These are phyloP conservation scores for Xylariaceae sp. DNA, from an alignment of 2,329 filamentous ascomycete genomes.

Conservation along the genomic window DNA sequence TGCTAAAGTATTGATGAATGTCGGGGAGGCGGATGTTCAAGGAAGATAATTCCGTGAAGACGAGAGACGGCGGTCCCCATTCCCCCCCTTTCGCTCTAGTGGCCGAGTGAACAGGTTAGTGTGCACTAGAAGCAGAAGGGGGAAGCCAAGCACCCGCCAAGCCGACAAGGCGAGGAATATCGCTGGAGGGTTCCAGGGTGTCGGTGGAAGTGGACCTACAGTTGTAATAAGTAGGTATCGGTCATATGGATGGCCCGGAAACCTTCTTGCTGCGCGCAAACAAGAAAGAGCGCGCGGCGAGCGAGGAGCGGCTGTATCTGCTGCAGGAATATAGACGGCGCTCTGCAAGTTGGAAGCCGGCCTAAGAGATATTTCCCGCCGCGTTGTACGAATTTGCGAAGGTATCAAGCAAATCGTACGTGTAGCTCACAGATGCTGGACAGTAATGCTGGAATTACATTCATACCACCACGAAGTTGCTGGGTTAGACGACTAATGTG, in stretches of 20 bases:
- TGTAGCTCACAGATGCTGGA: too few relatives aligned
- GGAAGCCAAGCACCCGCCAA: constrained; percentile 22
- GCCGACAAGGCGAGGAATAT: constrained; percentile 15
- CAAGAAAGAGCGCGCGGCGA: neutral
- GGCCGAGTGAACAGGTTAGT: constrained; percentile 4
- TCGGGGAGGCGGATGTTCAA: constrained; percentile 10
- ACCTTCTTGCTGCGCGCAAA: too few relatives aligned
- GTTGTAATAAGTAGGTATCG: neutral
- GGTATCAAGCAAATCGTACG: too few relatives aligned
- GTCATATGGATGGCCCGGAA: too few relatives aligned
- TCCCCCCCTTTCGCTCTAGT: constrained; percentile 16
- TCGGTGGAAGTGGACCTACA: constrained; percentile 5
- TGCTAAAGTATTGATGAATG: neutral
- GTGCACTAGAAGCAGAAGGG: constrained; percentile 6
- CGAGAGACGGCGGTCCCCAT: constrained; percentile 9
- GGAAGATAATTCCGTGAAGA: constrained; percentile 13
- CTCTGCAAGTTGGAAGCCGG: too few relatives aligned
- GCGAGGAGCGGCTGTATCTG: neutral
- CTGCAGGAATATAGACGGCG: too few relatives aligned
- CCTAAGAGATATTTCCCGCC: too few relatives aligned
- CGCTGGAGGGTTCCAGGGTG: constrained; percentile 16
- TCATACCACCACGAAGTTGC: too few relatives aligned
- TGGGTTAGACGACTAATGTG: too few relatives aligned
- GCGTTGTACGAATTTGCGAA: too few relatives aligned
- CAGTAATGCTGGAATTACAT: too few relatives aligned